Evolutionary conservation across 441 rosid genomes (phyloP), one percentile per base, ranked within the genome.

Genomic region (Croton laevigatus): DNA sequence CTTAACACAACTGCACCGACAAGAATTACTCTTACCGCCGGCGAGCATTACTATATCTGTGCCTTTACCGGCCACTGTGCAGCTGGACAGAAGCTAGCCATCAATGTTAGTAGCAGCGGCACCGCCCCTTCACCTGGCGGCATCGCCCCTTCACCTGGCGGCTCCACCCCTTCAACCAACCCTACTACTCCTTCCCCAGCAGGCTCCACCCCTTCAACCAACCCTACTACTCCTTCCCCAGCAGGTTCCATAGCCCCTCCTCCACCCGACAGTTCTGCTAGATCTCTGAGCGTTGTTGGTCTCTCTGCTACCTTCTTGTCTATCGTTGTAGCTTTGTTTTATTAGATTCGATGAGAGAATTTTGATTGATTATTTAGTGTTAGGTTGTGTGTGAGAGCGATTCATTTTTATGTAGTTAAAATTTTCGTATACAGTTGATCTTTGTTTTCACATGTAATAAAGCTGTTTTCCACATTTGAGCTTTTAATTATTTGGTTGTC

Each of bases 61-160:
- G 49, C 78, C 62, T 0, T 73, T 71, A 19, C 80, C 0, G 57
- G 75, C 27, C 86, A 80, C 74, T 82, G 86, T 66, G 4, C 73
- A 1, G 17, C 42, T 0, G 86, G 84, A 45, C 88, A 84, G 67
- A 38, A 76, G 73, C 77, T 84, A 3, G 73, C 84, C 57, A 66
- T 80, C 68, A 77, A 65, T 42, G 81, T 74, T 78, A 66, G 76
- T 14, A 2, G 61, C 78, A 69, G 76, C n/a, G 2, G 64, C 22
- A 1, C 68, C 40, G 14, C 75, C n/a, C 1, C n/a, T n/a, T n/a
- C n/a, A n/a, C n/a, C n/a, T n/a, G n/a, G n/a, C n/a, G n/a, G n/a
- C n/a, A n/a, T n/a, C n/a, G n/a, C 32, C 14, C 1, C 59, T 3
- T 0, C 36, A 55, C 59, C 59, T 8, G 16, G 36, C 32, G 8